These are phyloP conservation scores for Aspergillus sp. DNA, from an alignment of 2,329 filamentous ascomycete genomes.

Conservation along the genomic window DNA sequence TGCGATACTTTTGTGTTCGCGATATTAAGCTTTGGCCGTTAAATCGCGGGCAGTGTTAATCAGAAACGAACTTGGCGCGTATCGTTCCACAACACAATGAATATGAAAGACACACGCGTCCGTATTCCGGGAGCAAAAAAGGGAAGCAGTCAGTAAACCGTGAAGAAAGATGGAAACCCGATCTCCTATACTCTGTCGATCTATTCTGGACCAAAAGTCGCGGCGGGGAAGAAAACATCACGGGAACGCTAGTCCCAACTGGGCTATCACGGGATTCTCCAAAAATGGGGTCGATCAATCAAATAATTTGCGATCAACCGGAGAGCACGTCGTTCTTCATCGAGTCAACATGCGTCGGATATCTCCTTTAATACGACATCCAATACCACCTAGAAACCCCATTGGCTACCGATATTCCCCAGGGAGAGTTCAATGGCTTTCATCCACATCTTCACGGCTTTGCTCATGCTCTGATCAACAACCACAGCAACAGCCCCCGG, in stretches of 20 bases:
- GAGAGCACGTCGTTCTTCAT: neutral
- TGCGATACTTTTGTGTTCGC: neutral
- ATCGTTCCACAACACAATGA: neutral
- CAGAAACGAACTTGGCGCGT: neutral
- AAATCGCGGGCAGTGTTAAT: neutral
- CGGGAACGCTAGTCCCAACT: slow-evolving; percentile 17
- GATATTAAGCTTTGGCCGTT: neutral
- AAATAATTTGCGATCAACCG: neutral
- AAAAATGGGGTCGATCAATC: neutral
- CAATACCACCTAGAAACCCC: slow-evolving; percentile 2
- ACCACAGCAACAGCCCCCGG: slow-evolving; percentile 11
- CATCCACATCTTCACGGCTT: slow-evolving; percentile 19
- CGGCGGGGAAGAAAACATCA: slow-evolving; percentile 18
- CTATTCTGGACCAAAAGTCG: slow-evolving; percentile 7
- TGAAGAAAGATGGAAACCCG: neutral
- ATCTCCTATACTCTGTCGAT: neutral
- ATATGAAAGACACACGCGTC: neutral
- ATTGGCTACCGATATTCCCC: neutral
- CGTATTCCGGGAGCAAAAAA: neutral
- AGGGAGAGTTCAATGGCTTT: slow-evolving; percentile 22
- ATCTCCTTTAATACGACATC: slow-evolving; percentile 11
- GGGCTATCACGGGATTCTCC: slow-evolving; percentile 16
- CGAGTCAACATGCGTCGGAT: slow-evolving; percentile 20
- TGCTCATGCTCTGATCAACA: slow-evolving; percentile 31
- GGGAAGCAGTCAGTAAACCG: neutral